A percentile compares a stretch with the other conserved stretches of the same genome.
These are phyloP conservation scores for Gnaphalium uliginosum DNA, from an alignment of 129 eudicot species.

Conservation along the genomic window DNA sequence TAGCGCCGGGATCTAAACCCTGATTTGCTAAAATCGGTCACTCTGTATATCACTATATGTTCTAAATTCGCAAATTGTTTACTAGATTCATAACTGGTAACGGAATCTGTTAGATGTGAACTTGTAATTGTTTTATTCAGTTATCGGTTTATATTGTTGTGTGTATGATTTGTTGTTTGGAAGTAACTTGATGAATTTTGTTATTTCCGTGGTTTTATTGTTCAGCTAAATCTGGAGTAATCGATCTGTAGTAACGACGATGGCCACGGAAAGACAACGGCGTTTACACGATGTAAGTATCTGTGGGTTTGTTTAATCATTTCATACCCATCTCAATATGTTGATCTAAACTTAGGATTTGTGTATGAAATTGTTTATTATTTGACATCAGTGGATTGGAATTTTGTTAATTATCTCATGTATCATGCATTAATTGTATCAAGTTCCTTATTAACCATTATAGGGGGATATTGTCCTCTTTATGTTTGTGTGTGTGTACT, in stretches of 20 bases:
- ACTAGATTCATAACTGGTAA: neutral
- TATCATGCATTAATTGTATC: slow-evolving; percentile 12
- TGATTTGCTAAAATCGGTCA: slow-evolving; percentile 18
- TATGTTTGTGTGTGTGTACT: neutral
- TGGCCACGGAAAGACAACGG: slow-evolving; percentile 24
- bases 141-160: neutral
- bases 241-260: slow-evolving; percentile 19
- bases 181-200: slow-evolving; percentile 1
- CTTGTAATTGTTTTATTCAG: neutral
- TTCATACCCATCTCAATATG: slow-evolving; percentile 5
- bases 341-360: slow-evolving; percentile 17
- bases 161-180: neutral
- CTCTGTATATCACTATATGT: neutral
- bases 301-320: slow-evolving; percentile 1
- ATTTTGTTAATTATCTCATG: neutral
- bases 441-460: neutral
- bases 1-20: slow-evolving; percentile 30
- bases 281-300: slow-evolving; percentile 38
- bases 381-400: slow-evolving; percentile 5
- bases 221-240: slow-evolving; percentile 3
- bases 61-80: neutral
- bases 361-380: slow-evolving; percentile 6
- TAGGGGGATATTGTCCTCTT: slow-evolving; percentile 1
- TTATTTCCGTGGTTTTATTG: slow-evolving; percentile 16
- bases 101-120: neutral